These are phyloP conservation scores for Arthrobotrys sphaeroides DNA, from an alignment of 2,329 filamentous ascomycete genomes.

Conservation along the genomic window DNA sequence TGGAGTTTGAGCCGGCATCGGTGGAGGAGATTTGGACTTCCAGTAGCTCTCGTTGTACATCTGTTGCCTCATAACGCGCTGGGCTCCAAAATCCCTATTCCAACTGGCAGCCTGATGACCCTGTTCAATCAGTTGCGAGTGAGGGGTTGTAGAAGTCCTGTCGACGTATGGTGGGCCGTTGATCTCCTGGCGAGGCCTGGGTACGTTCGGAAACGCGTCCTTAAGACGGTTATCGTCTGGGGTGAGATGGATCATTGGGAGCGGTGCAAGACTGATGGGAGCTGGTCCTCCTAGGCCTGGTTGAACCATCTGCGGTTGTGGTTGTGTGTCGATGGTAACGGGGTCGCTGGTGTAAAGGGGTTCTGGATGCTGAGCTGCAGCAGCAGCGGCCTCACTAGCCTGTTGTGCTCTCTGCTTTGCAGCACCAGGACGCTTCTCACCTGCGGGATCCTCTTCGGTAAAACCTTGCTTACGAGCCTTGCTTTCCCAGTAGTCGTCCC, in stretches of 20 bases:
- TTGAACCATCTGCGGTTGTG: slow-evolving; percentile 75
- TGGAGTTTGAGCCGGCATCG: slow-evolving; percentile 20
- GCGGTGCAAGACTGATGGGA: slow-evolving; percentile 73
- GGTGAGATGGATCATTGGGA: slow-evolving; percentile 84
- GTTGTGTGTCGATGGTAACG: slow-evolving; percentile 72
- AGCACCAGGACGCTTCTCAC: slow-evolving; percentile 93
- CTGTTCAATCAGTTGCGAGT: slow-evolving; percentile 83
- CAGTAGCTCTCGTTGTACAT: slow-evolving; percentile 80
- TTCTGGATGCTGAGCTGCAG: slow-evolving; percentile 84
- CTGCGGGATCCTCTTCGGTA: slow-evolving; percentile 93
- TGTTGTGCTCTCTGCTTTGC: slow-evolving; percentile 68
- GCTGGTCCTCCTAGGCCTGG: slow-evolving; percentile 75
- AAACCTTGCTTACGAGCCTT: slow-evolving; percentile 98
- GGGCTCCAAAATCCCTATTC: slow-evolving; percentile 83
- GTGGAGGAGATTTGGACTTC: slow-evolving; percentile 68
- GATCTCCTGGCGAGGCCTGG: slow-evolving; percentile 87
- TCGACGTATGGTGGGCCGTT: slow-evolving; percentile 89
- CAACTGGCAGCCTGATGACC: slow-evolving; percentile 89
- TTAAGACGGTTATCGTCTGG: slow-evolving; percentile 79
- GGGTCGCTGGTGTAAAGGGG: slow-evolving; percentile 85
- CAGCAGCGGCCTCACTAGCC: slow-evolving; percentile 60
- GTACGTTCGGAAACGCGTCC: slow-evolving; percentile 80
- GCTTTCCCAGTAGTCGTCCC: slow-evolving; percentile 98
- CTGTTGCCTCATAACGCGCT: slow-evolving; percentile 79
- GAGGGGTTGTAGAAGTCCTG: slow-evolving; percentile 77